A percentile compares a stretch with the other conserved stretches of the same genome.
These are phyloP conservation scores for Tuber indicum DNA, from an alignment of 495 filamentous ascomycete species.

Conservation along the genomic window DNA sequence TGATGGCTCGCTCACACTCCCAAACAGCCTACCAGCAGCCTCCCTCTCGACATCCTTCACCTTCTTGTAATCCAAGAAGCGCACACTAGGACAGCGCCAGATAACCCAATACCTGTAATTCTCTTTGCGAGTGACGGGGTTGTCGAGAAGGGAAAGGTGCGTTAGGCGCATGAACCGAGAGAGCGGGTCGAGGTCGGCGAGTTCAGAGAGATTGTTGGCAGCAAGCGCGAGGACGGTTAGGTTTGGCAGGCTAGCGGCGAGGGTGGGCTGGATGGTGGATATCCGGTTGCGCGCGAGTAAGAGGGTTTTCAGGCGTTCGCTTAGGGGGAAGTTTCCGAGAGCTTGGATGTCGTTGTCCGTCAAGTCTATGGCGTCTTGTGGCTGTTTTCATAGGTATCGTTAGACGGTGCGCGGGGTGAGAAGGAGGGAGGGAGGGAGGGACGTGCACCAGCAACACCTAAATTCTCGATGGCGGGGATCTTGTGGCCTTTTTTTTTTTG, in stretches of 20 bases:
- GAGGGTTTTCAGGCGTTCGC: slow-evolving; percentile 75
- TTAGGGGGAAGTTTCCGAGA: slow-evolving; percentile 89
- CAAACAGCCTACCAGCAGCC: slow-evolving; percentile 72
- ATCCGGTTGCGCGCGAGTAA: slow-evolving; percentile 86
- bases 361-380: slow-evolving; percentile 91
- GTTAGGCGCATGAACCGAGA: slow-evolving; percentile 61
- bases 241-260: slow-evolving; percentile 68
- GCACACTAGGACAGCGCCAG: slow-evolving; percentile 73
- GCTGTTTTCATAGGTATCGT: slow-evolving; percentile 43
- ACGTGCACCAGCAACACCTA: slow-evolving; percentile 87
- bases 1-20: slow-evolving; percentile 65
- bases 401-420: neutral
- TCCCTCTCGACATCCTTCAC: slow-evolving; percentile 78
- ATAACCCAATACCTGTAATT: slow-evolving; percentile 89
- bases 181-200: slow-evolving; percentile 83
- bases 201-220: slow-evolving; percentile 65
- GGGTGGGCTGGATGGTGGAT: slow-evolving; percentile 64
- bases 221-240: slow-evolving; percentile 72
- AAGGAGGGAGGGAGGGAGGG: slow-evolving; percentile 15
- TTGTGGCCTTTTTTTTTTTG: slow-evolving; percentile 79
- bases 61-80: slow-evolving; percentile 89
- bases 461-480: slow-evolving; percentile 94
- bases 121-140: slow-evolving; percentile 94
- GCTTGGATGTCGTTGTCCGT: slow-evolving; percentile 94
- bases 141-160: slow-evolving; percentile 75